Percentiles rank a stretch among this genome's conserved stretches.
Conservation (phyloP, 2,329 filamentous ascomycete species). For the Geosmithia putterillii region DNA sequence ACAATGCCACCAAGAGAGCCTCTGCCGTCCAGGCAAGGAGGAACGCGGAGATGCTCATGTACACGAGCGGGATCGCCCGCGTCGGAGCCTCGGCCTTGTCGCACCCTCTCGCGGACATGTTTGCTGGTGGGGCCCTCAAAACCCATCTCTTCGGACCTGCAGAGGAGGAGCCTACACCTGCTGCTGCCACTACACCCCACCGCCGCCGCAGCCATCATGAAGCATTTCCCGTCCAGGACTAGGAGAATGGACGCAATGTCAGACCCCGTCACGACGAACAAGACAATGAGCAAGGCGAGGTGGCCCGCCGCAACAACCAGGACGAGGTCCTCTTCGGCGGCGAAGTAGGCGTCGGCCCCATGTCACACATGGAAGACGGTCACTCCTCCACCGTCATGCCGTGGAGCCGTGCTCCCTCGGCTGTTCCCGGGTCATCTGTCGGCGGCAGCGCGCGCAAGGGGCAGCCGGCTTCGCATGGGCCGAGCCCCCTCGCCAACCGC, state of each 20-base stretch:
- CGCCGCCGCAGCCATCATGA: constrained; percentile 29
- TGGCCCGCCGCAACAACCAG: constrained; percentile 12
- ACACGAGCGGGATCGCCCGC: constrained; percentile 20
- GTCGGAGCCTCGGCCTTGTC: constrained; percentile 13
- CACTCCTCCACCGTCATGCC: constrained; percentile 39
- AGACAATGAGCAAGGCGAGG: constrained; percentile 14
- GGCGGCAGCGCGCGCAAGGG: constrained; percentile 25
- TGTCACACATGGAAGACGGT: constrained; percentile 49
- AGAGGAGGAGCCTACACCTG: constrained; percentile 6
- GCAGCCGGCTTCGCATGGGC: constrained; percentile 9
- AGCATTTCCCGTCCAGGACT: constrained; percentile 24
- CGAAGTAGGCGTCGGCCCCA: constrained; percentile 39
- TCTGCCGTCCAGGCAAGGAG: constrained; percentile 24
- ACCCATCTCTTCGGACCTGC: constrained; percentile 14
- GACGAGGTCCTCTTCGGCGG: constrained; percentile 17
- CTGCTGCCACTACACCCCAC: constrained; percentile 2
- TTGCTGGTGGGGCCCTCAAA: constrained; percentile 31
- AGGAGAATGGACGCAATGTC: constrained; percentile 21
- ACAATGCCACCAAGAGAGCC: constrained; percentile 9
- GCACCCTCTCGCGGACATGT: constrained; percentile 29
- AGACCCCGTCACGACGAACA: constrained; percentile 18
- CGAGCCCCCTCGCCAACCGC: constrained; percentile 24
- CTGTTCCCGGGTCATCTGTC: constrained; percentile 31
- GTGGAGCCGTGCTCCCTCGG: constrained; percentile 36
- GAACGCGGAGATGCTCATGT: constrained; percentile 17